Evolutionary conservation across 2,329 filamentous ascomycete species (phyloP), one percentile per base, ranked within the genome.

Genomic region (Penicillium sp.): DNA sequence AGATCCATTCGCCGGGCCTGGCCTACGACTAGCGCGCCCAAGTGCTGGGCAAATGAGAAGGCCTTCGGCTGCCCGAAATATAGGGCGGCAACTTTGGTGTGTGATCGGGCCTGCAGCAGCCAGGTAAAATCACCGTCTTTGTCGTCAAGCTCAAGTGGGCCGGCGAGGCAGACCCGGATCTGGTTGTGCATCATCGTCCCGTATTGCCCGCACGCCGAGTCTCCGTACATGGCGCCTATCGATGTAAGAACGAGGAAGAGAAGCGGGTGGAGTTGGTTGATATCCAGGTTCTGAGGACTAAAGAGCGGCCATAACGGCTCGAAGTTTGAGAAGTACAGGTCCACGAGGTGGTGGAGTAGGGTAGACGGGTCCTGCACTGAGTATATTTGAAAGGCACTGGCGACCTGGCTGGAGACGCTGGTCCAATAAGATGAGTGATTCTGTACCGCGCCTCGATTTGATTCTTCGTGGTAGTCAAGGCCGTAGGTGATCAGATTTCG

Each of bases 1-100:
- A 54, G 51, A 17, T 54, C 51, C 51, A 56, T 56, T 1, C 54
- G 41, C 9, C 54, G 54, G 5, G 54, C 38, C 41, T 47, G 54
- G 5, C 23, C 30, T 7, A 56, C 45, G 4, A 21, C 8, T 0
- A 35, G 13, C 9, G 54, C 54, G 29, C 35, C 41, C 3, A 56
- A 21, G 17, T 56, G 54, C 35, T 56, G 54, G 0, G 54, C 41
- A 19, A n/a, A 56, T 5, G 54, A 56, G 8, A 56, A 56, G 1
- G 54, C 54, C 7, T 29, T 9, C 6, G 23, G 38, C 23, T 56
- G 54, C 3, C 54, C 54, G 8, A 56, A 56, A n/a, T 56, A 56
- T 1, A 56, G 45, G n/a, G 54, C 54, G 9, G 54, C 45, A 7
- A 56, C 54, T 38, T 56, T 35, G 41, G 23, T 30, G 6, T 46